Evolutionary conservation across 495 filamentous ascomycete genomes (phyloP), one percentile per base, ranked within the genome.

Genomic region (Trichoderma asperelloides): DNA sequence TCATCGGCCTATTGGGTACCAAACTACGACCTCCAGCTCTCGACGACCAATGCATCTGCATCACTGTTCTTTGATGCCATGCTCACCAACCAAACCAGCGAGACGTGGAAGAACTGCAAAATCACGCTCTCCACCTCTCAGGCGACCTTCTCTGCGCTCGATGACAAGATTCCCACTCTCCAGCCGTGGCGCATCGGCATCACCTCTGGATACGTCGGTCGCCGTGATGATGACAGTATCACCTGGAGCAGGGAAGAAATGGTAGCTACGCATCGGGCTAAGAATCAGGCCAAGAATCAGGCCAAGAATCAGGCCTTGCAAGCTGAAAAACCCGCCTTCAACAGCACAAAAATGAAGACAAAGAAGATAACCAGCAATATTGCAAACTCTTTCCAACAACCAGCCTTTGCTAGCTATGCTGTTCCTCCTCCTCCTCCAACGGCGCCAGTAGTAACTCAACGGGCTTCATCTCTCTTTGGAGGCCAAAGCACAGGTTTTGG

Each of bases 81-180:
- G 66, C 82, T 89, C 68, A 80, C 78, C 39, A 91, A 92, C 71
- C 75, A 77, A 64, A 88, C 86, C 0, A 86, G 84, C 0, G 89
- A 92, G 75, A 86, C 82, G 13, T 92, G 89, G 89, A 76, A 78
- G 25, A 86, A 89, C 74, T 81, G 85, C 66, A 85, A 84, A 65
- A 76, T 92, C 30, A 82, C 81, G 33, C 82, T 92, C 37, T 89
- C 87, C 11, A 90, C 88, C 0, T 89, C 87, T 1, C 87, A 90
- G 72, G 85, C 88, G 8, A 80, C 81, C 7, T 90, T 87, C 71
- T 80, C 83, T 13, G 84, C 86, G 16, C 75, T 89, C 8, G 80
- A 81, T 27, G 88, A 89, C 62, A 74, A 74, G 12, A 82, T 86
- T 7, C 89, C 89, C 1, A 74, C 72, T 16, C 77, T 91, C 66